These are phyloP conservation scores for Alternaria triticina DNA, from an alignment of 2,329 filamentous ascomycete species.

Conservation along the genomic window DNA sequence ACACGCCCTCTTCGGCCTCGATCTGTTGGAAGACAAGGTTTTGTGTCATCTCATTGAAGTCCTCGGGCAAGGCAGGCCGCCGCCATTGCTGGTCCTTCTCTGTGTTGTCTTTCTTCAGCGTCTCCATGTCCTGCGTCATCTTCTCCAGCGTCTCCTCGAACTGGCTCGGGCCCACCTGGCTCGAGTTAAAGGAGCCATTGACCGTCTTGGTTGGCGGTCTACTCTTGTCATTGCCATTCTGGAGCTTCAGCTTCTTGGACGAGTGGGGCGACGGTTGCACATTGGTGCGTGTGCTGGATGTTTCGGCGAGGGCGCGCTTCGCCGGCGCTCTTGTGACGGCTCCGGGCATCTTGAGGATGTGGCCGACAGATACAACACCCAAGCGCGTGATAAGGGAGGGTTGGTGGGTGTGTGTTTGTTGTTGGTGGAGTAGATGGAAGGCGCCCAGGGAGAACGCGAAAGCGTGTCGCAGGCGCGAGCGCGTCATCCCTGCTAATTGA, in stretches of 20 bases:
- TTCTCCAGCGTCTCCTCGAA: constrained; percentile 98
- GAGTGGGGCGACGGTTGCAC: constrained; percentile 55
- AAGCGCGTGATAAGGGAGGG: neutral
- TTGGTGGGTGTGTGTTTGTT: constrained; percentile 17
- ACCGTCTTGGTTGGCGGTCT: constrained; percentile 69
- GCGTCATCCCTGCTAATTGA: constrained; percentile 38
- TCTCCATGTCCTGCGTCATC: constrained; percentile 89
- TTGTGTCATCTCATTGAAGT: constrained; percentile 69
- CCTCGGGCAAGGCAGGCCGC: constrained; percentile 62
- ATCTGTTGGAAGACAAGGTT: constrained; percentile 93
- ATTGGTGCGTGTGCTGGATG: constrained; percentile 53
- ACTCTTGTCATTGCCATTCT: constrained; percentile 63
- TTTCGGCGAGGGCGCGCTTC: constrained; percentile 57
- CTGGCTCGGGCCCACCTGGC: constrained; percentile 86
- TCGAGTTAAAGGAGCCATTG: constrained; percentile 62
- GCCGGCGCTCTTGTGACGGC: constrained; percentile 45
- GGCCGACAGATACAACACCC: neutral
- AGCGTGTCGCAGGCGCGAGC: constrained; percentile 35
- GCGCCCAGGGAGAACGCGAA: constrained; percentile 31
- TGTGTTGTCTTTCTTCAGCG: constrained; percentile 82
- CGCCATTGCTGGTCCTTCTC: constrained; percentile 96
- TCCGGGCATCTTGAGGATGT: constrained; percentile 37
- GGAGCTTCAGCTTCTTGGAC: constrained; percentile 84
- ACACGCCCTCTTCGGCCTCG: constrained; percentile 86
- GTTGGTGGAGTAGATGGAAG: constrained; percentile 25